Evolutionary conservation across 495 filamentous ascomycete genomes (phyloP).

Genomic region (Trichoderma gamsii): DNA sequence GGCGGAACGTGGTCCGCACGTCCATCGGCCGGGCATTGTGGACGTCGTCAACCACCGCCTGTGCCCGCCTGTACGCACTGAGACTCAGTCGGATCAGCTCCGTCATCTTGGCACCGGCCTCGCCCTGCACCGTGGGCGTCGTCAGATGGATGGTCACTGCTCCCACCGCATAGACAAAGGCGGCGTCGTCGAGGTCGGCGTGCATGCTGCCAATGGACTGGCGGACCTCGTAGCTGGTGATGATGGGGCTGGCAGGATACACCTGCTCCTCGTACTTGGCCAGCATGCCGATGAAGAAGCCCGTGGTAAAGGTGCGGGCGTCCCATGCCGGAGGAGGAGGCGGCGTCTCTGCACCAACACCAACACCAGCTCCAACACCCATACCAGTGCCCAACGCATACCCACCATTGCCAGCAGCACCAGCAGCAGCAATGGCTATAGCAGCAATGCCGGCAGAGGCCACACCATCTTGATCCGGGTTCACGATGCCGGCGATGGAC

Average conservation of each 20-base stretch:
- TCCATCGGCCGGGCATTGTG: conserved; percentile 4
- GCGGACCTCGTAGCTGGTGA: conserved; percentile 14
- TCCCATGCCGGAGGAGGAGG: not conserved
- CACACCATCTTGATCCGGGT: not conserved
- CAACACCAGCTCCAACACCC: not conserved
- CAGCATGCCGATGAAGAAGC: conserved; percentile 17
- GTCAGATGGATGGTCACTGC: conserved; percentile 15
- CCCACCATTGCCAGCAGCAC: not conserved
- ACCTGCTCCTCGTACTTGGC: conserved; percentile 14
- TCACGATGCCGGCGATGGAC: conserved; percentile 3
- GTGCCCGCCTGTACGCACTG: not conserved
- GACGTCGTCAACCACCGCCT: not conserved
- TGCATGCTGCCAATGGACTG: conserved; percentile 12
- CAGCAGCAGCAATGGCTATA: no score
- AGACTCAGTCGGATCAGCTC: conserved; percentile 10
- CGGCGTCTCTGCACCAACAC: not conserved
- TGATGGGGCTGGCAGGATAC: conserved; percentile 17
- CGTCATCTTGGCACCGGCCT: not conserved
- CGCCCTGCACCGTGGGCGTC: conserved; percentile 1
- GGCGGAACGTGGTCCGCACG: conserved; percentile 6
- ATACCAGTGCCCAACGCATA: not conserved
- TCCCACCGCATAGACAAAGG: conserved; percentile 14
- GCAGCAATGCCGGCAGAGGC: not conserved
- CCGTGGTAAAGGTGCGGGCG: not conserved
- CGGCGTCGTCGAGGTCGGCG: not conserved